These are phyloP conservation scores for Fistulina hepatica DNA, from an alignment of 1,284 basidiomycete genomes.

Conservation along the genomic window DNA sequence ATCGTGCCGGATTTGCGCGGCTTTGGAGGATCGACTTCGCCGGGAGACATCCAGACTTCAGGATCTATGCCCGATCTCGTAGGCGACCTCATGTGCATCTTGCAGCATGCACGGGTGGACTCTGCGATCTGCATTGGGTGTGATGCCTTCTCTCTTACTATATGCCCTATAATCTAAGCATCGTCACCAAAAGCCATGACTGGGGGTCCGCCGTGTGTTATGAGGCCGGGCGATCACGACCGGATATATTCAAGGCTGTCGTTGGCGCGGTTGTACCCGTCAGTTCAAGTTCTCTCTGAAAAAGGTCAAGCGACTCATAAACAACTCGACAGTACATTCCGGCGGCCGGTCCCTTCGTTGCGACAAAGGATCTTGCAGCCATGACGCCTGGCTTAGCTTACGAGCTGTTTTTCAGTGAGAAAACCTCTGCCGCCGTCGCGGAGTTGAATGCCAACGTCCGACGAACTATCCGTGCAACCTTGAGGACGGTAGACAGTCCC, in stretches of 20 bases:
- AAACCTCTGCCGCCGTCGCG: conserved; percentile 33
- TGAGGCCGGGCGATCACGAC: conserved; percentile 52
- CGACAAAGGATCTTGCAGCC: conserved; percentile 31
- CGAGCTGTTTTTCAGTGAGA: conserved; percentile 46
- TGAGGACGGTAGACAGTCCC: conserved; percentile 39
- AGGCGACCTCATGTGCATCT: conserved; percentile 48
- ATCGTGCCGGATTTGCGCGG: conserved; percentile 53
- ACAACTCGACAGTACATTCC: conserved; percentile 38
- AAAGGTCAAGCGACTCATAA: too few relatives aligned
- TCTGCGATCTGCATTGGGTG: conserved; percentile 54
- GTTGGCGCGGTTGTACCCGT: conserved; percentile 52
- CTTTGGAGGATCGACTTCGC: conserved; percentile 55
- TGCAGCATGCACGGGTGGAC: conserved; percentile 36
- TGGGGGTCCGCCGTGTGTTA: conserved; percentile 61
- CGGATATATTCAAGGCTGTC: conserved; percentile 50
- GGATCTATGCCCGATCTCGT: conserved; percentile 50
- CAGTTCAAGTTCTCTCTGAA: conserved; percentile 15
- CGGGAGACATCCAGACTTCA: conserved; percentile 47
- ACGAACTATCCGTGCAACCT: conserved; percentile 41
- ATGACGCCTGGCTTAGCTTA: conserved; percentile 45
- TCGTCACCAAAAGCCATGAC: conserved; percentile 41
- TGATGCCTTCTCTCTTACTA: conserved; percentile 10
- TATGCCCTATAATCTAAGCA: not conserved
- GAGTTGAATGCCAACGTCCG: conserved; percentile 48
- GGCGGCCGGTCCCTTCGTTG: conserved; percentile 32